Percentiles rank a stretch among this genome's conserved stretches.
phyloP scores from a whole-genome alignment of 2,329 filamentous ascomycete genomes.

The Phoma herbarum region DNA sequence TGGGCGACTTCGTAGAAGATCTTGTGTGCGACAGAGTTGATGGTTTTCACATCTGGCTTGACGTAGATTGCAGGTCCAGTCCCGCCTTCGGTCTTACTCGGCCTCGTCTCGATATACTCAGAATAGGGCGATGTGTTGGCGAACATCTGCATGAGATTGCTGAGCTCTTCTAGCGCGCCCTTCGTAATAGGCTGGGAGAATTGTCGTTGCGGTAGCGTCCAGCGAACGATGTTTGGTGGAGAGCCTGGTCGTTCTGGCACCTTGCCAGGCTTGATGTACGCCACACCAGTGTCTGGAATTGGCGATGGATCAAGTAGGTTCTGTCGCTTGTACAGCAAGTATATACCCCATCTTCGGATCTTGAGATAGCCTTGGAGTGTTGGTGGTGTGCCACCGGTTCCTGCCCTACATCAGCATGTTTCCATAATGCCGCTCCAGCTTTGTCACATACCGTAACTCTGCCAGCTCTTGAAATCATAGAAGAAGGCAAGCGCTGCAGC shows the following conservation, averaged over 20 bases:
- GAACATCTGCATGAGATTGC: constrained; percentile 36
- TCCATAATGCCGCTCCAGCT: not conserved
- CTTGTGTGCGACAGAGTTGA: constrained; percentile 41
- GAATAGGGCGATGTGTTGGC: constrained; percentile 30
- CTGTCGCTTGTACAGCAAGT: constrained; percentile 36
- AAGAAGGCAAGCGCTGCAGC: constrained; percentile 28
- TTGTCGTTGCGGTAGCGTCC: constrained; percentile 46
- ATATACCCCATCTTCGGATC: constrained; percentile 42
- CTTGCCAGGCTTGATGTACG: constrained; percentile 35
- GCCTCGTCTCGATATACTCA: constrained; percentile 30
- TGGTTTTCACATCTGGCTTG: constrained; percentile 33
- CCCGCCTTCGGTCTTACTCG: constrained; percentile 44
- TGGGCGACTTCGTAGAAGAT: constrained; percentile 59
- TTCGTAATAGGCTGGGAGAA: constrained; percentile 33
- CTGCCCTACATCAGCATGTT: constrained; percentile 26
- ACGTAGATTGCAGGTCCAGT: constrained; percentile 46
- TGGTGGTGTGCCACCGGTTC: constrained; percentile 45
- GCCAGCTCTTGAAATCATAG: constrained; percentile 39
- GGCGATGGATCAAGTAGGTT: constrained; percentile 37
- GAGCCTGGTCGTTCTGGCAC: constrained; percentile 32
- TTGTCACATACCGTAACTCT: constrained; percentile 27
- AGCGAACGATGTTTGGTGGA: constrained; percentile 36
- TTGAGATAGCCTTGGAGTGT: constrained; percentile 43
- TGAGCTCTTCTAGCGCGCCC: constrained; percentile 26
- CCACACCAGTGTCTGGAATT: constrained; percentile 34